Conservation (phyloP, 1,139 yeast genomes). For the Pichia sorboxylosa region DNA sequence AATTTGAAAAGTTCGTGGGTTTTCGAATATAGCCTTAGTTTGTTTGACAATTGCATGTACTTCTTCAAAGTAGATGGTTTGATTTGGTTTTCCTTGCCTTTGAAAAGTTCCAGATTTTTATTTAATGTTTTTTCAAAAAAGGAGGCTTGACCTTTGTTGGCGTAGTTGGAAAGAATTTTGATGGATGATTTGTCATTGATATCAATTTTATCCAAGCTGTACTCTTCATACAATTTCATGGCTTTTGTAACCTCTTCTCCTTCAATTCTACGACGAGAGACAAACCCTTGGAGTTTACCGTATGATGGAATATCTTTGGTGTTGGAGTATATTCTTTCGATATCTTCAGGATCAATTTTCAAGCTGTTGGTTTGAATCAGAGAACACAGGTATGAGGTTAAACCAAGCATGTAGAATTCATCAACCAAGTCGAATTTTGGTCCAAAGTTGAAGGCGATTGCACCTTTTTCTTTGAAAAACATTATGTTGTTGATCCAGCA, state of each 20-base stretch:
- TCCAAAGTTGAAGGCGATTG: background rate
- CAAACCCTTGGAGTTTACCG: slow-evolving; percentile 32
- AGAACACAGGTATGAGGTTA: slow-evolving; percentile 16
- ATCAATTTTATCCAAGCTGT: slow-evolving; percentile 7
- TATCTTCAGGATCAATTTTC: slow-evolving; percentile 14
- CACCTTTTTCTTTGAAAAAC: slow-evolving; percentile 13
- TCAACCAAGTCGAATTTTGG: background rate
- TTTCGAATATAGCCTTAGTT: slow-evolving; percentile 7
- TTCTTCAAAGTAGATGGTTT: slow-evolving; percentile 9
- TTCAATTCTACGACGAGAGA: slow-evolving; percentile 26
- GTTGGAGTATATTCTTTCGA: slow-evolving; percentile 14
- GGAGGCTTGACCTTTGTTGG: slow-evolving; percentile 12
- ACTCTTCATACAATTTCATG: slow-evolving; percentile 1
- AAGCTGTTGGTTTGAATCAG: slow-evolving; percentile 10
- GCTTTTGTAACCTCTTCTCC: slow-evolving; percentile 15
- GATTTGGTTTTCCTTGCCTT: slow-evolving; percentile 6
- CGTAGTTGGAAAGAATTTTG: slow-evolving; percentile 10
- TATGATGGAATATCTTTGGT: slow-evolving; percentile 15
- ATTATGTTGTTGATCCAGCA: slow-evolving; percentile 18
- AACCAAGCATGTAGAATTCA: slow-evolving; percentile 11
- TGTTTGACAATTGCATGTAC: slow-evolving; percentile 11
- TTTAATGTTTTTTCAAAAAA: slow-evolving; percentile 11
- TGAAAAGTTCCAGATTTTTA: slow-evolving; percentile 8
- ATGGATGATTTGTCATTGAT: slow-evolving; percentile 13
- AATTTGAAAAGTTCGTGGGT: slow-evolving; percentile 17